These are phyloP conservation scores for Musa schizocarpa DNA, from an alignment of 176 grass and related monocot genomes.

Conservation along the genomic window DNA sequence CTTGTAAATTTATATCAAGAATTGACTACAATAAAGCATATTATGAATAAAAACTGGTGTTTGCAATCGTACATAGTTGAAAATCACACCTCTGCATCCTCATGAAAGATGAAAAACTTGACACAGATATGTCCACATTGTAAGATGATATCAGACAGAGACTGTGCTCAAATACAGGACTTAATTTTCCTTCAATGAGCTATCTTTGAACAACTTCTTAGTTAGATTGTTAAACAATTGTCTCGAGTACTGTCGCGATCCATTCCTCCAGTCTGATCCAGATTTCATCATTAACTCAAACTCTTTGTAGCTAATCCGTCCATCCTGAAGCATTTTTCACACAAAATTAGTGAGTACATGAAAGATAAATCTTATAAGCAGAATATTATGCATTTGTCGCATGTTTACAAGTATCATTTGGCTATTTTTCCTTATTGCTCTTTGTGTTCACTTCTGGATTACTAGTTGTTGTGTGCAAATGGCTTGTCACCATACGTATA, in stretches of 20 bases:
- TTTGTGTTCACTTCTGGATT: too few relatives aligned
- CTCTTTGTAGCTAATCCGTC: constrained; percentile 18
- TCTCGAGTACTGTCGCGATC: constrained; percentile 9
- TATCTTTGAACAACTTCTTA: constrained; percentile 3
- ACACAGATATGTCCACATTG: not conserved
- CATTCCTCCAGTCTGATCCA: constrained; percentile 15
- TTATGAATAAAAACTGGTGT: not conserved
- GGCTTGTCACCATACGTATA: not conserved
- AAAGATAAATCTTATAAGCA: not conserved
- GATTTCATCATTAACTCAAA: constrained; percentile 20
- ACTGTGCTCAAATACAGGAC: not conserved
- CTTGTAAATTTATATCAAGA: too few relatives aligned
- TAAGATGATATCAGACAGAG: not conserved
- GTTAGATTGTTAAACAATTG: constrained; percentile 5
- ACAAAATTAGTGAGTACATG: not conserved
- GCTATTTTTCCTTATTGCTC: not conserved
- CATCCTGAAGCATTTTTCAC: constrained; percentile 9
- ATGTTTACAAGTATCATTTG: not conserved
- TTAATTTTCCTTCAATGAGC: not conserved
- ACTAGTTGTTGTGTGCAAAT: too few relatives aligned
- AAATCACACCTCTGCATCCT: not conserved
- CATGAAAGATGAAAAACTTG: not conserved
- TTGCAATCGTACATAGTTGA: not conserved
- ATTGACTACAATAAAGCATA: too few relatives aligned
- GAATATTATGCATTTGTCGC: not conserved